phyloP scores from a whole-genome alignment of 148 eudicot genomes.

The Cornus florida region DNA sequence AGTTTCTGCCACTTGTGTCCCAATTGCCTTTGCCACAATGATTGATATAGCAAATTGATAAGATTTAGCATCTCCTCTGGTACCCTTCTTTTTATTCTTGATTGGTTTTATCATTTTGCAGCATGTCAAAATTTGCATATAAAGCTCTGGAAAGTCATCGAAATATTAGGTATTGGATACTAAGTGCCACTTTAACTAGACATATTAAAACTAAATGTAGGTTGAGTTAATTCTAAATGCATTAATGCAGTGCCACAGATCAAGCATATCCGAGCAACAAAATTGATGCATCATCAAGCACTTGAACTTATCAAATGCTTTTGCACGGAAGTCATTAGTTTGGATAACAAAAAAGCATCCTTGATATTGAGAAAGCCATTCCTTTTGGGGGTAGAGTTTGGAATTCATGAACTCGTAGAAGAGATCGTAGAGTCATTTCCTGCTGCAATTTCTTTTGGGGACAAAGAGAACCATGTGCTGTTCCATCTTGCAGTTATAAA shows the following conservation, averaged over 20 bases:
- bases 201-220: background rate
- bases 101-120: background rate
- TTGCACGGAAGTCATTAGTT: slow-evolving; percentile 5
- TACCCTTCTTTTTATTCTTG: background rate
- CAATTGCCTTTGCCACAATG: too few species aligned
- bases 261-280: slow-evolving; percentile 8
- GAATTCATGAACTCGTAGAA: slow-evolving; percentile 18
- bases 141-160: slow-evolving; percentile 8
- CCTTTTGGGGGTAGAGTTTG: slow-evolving; percentile 11
- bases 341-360: slow-evolving; percentile 6
- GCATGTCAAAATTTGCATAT: background rate
- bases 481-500: slow-evolving; percentile 18
- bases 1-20: too few species aligned
- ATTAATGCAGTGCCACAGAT: slow-evolving; percentile 17
- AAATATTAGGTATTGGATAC: slow-evolving; percentile 1
- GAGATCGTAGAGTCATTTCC: slow-evolving; percentile 26
- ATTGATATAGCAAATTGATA: too few species aligned
- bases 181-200: background rate
- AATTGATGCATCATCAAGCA: slow-evolving; percentile 18
- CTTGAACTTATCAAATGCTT: slow-evolving; percentile 13
- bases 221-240: background rate
- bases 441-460: background rate
- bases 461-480: background rate
- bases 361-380: slow-evolving; percentile 3
- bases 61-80: background rate